Percentiles rank a stretch among this genome's conserved stretches.
These are phyloP conservation scores for Coniophora puteana DNA, from an alignment of 1,284 basidiomycete species.

Conservation along the genomic window DNA sequence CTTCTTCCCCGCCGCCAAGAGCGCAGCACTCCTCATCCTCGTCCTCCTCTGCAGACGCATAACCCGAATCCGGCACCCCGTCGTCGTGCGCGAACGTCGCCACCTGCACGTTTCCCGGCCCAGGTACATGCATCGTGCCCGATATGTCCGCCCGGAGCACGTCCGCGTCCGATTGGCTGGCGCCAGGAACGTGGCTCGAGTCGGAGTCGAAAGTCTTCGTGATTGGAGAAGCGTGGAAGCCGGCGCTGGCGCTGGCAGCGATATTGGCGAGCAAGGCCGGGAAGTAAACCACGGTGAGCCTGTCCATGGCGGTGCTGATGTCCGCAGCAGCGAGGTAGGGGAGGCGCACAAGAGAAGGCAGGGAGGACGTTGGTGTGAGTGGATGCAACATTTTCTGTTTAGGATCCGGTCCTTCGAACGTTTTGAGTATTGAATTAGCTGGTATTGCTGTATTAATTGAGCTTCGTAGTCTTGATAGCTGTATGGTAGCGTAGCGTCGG, in stretches of 20 bases:
- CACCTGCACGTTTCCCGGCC: slow-evolving; percentile 16
- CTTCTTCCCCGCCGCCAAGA: slow-evolving; percentile 4
- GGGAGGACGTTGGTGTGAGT: slow-evolving; percentile 37
- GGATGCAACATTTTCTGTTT: slow-evolving; percentile 13
- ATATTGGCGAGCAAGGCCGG: slow-evolving; percentile 13
- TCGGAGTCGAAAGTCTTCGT: too few relatives aligned
- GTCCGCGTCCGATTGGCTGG: too few relatives aligned
- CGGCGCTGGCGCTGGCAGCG: neutral
- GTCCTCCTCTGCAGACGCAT: slow-evolving; percentile 60
- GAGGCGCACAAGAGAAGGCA: slow-evolving; percentile 46
- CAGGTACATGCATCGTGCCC: slow-evolving; percentile 5
- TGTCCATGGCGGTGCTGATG: slow-evolving; percentile 33
- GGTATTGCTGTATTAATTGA: too few relatives aligned
- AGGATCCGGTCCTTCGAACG: too few relatives aligned
- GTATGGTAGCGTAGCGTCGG: too few relatives aligned
- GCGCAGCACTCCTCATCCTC: slow-evolving; percentile 28
- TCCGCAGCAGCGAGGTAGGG: slow-evolving; percentile 26
- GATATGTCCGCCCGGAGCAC: slow-evolving; percentile 13
- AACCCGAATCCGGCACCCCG: slow-evolving; percentile 54
- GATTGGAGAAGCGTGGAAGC: too few relatives aligned
- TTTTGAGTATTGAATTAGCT: too few relatives aligned
- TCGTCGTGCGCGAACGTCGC: slow-evolving; percentile 34
- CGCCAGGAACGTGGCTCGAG: too few relatives aligned
- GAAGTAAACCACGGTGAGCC: slow-evolving; percentile 44
- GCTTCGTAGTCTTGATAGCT: too few relatives aligned